Evolutionary conservation across 1,284 basidiomycete species (phyloP).

Genomic region (Erythrobasidium hasegawianum): DNA sequence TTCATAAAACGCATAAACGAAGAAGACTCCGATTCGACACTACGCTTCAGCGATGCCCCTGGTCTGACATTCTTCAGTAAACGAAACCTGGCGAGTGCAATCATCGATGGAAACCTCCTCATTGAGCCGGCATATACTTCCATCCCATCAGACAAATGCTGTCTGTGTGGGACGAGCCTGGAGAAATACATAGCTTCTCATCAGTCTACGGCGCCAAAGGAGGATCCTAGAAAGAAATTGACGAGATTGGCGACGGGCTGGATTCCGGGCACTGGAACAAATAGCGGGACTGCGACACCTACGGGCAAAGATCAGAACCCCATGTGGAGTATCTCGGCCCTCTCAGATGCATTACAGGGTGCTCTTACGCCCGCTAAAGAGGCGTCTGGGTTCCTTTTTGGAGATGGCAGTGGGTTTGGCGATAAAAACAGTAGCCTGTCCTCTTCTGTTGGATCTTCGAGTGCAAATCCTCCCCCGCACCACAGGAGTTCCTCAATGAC

Average conservation of each 20-base stretch:
- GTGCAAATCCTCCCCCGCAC: not conserved
- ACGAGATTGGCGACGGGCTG: constrained; percentile 30
- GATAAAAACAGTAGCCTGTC: not conserved
- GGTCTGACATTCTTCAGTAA: constrained; percentile 90
- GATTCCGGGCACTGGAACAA: constrained; percentile 20
- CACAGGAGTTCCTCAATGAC: not conserved
- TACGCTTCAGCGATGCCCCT: constrained; percentile 88
- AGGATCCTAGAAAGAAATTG: constrained; percentile 31
- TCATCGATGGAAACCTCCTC: constrained; percentile 79
- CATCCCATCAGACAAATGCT: constrained; percentile 44
- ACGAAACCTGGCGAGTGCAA: constrained; percentile 76
- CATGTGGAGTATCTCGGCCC: constrained; percentile 25
- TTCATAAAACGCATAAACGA: constrained; percentile 75
- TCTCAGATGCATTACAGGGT: constrained; percentile 27
- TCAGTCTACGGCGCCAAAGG: constrained; percentile 23
- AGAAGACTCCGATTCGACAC: constrained; percentile 91
- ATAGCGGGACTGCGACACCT: constrained; percentile 24
- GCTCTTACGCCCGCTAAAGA: constrained; percentile 21
- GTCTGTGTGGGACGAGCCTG: constrained; percentile 43
- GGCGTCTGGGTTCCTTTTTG: constrained; percentile 23
- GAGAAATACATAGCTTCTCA: constrained; percentile 21
- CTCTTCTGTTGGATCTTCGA: not conserved
- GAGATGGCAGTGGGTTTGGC: not conserved
- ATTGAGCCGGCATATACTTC: constrained; percentile 73
- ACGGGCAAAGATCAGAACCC: constrained; percentile 17